phyloP scores from a whole-genome alignment of 1,284 basidiomycete species.

The Coniophora puteana region DNA sequence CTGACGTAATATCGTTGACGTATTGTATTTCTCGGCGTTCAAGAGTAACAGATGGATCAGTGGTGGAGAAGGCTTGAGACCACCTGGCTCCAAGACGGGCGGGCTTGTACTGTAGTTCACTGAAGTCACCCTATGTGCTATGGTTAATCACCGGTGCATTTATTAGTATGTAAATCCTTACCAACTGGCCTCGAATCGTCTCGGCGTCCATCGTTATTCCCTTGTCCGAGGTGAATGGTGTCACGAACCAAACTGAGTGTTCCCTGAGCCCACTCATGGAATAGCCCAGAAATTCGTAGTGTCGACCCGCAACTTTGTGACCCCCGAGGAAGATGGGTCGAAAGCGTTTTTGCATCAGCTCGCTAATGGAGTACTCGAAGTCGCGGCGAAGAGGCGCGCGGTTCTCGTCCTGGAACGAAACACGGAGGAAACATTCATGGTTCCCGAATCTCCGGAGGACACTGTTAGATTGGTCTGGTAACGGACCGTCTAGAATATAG shows the following conservation, averaged over 20 bases:
- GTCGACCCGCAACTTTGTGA: constrained; percentile 47
- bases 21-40: constrained; percentile 25
- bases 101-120: constrained; percentile 31
- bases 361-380: constrained; percentile 39
- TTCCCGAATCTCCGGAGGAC: constrained; percentile 48
- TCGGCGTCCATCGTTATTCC: constrained; percentile 20
- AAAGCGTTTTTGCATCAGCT: constrained; percentile 42
- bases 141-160: not conserved
- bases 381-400: constrained; percentile 46
- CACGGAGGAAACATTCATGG: constrained; percentile 56
- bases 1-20: constrained; percentile 26
- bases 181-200: constrained; percentile 30
- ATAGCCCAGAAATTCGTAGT: constrained; percentile 57
- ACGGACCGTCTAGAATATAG: constrained; percentile 45
- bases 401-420: constrained; percentile 63
- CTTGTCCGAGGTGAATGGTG: constrained; percentile 32
- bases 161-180: constrained; percentile 13
- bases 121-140: constrained; percentile 33
- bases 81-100: constrained; percentile 49
- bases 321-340: constrained; percentile 42
- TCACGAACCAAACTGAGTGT: constrained; percentile 60
- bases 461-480: constrained; percentile 58
- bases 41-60: constrained; percentile 39
- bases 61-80: constrained; percentile 51
- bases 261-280: constrained; percentile 56